Evolutionary conservation across 2,329 filamentous ascomycete species (phyloP).

Genomic region (Talaromyces islandicus): DNA sequence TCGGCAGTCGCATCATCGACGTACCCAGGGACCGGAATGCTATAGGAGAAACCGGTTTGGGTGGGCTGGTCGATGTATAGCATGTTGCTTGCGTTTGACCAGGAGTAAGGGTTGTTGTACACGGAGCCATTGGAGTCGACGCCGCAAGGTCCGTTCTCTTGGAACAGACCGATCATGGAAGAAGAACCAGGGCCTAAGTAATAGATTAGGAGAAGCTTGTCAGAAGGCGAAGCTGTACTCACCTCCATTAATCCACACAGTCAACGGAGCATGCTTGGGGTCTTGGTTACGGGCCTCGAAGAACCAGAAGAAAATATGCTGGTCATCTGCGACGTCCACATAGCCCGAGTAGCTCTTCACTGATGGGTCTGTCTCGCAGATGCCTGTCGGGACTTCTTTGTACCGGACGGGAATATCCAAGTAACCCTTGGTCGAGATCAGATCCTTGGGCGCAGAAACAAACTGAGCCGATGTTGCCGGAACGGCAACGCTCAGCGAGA

Average conservation of each 20-base stretch:
- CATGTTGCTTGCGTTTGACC: slow-evolving; percentile 59
- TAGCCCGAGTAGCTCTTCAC: slow-evolving; percentile 57
- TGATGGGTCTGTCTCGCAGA: slow-evolving; percentile 53
- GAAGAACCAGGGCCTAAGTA: slow-evolving; percentile 37
- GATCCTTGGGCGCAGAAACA: slow-evolving; percentile 30
- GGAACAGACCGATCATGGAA: slow-evolving; percentile 34
- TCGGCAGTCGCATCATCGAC: slow-evolving; percentile 31
- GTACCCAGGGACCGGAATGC: slow-evolving; percentile 16
- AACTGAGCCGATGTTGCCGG: slow-evolving; percentile 23
- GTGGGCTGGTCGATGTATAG: slow-evolving; percentile 64
- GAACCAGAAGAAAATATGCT: slow-evolving; percentile 63
- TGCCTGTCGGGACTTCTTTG: slow-evolving; percentile 43
- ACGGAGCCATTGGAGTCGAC: slow-evolving; percentile 38
- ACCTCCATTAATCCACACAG: slow-evolving; percentile 46
- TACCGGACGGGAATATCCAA: slow-evolving; percentile 41
- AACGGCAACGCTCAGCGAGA: slow-evolving; percentile 3
- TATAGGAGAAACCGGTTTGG: slow-evolving; percentile 55
- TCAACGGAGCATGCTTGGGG: slow-evolving; percentile 38
- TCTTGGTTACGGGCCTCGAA: slow-evolving; percentile 47
- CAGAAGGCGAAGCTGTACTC: slow-evolving; percentile 30
- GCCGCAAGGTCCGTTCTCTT: slow-evolving; percentile 42
- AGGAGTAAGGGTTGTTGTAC: slow-evolving; percentile 48
- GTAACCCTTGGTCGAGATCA: slow-evolving; percentile 30
- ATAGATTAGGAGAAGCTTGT: background rate
- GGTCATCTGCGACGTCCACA: slow-evolving; percentile 48